Conservation (phyloP, 495 filamentous ascomycete species). For the Wilcoxina mikolae region DNA sequence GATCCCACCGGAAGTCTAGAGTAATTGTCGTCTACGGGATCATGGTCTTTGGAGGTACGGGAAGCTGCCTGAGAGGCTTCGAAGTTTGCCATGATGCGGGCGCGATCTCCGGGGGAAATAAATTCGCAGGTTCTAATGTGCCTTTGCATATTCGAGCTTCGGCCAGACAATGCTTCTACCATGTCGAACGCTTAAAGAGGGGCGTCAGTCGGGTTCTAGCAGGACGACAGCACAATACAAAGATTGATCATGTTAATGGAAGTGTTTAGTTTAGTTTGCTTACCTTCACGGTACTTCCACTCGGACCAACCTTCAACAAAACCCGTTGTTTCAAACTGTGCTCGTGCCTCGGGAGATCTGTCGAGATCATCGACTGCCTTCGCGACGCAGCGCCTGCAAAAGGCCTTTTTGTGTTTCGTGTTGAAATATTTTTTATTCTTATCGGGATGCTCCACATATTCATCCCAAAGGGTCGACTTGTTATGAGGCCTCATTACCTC, state of each 20-base stretch:
- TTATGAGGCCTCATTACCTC: constrained; percentile 11
- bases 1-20: neutral
- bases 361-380: neutral
- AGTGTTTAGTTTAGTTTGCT: neutral
- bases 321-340: neutral
- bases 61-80: constrained; percentile 1
- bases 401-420: constrained; percentile 11
- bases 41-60: neutral
- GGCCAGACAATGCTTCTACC: constrained; percentile 6
- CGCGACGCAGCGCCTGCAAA: constrained; percentile 2
- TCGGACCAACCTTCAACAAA: neutral
- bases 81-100: constrained; percentile 4
- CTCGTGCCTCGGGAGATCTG: neutral
- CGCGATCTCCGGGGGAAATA: neutral
- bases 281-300: constrained; percentile 2
- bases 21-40: neutral
- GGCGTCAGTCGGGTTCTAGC: neutral
- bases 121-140: constrained; percentile 5
- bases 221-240: neutral
- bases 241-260: neutral
- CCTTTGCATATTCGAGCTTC: constrained; percentile 8
- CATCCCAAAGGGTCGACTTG: constrained; percentile 10
- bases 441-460: constrained; percentile 6
- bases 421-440: constrained; percentile 2
- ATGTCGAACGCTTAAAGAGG: constrained; percentile 3